These are phyloP conservation scores for Aristolochia californica DNA, from an alignment of 164 flowering plant species.

Conservation along the genomic window DNA sequence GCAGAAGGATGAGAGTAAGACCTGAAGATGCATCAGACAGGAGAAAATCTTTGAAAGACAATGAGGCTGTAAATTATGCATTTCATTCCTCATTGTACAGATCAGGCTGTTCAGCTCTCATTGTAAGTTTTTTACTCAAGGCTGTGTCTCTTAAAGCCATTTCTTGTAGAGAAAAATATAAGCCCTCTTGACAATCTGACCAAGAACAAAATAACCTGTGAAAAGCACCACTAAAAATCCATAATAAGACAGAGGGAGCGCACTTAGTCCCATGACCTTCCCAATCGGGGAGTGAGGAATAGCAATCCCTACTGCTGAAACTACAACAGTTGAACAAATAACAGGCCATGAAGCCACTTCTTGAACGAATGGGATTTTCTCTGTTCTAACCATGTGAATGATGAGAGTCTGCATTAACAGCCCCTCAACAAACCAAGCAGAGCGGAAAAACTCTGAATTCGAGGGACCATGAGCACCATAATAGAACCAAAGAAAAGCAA, in stretches of 20 bases:
- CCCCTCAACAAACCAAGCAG: constrained; percentile 66
- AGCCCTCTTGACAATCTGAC: constrained; percentile 51
- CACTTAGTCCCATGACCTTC: constrained; percentile 32
- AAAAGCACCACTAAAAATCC: constrained; percentile 43
- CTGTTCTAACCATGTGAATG: constrained; percentile 63
- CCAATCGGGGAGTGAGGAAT: constrained; percentile 48
- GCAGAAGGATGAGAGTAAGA: too few species aligned
- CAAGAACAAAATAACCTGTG: constrained; percentile 47
- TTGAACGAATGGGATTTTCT: constrained; percentile 65
- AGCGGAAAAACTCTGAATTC: constrained; percentile 23
- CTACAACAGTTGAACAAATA: constrained; percentile 38
- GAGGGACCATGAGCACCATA: constrained; percentile 10
- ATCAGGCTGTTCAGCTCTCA: neutral
- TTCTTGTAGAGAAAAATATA: constrained; percentile 16
- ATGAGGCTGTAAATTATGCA: neutral
- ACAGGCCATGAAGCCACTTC: constrained; percentile 72
- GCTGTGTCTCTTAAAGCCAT: constrained; percentile 43
- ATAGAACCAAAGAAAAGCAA: constrained; percentile 41
- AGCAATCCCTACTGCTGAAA: constrained; percentile 50
- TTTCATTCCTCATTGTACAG: neutral
- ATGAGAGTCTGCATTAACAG: constrained; percentile 74
- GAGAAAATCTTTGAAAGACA: neutral
- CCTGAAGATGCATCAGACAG: neutral
- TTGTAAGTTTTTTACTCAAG: too few species aligned
- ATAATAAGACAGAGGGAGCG: constrained; percentile 47